These are phyloP conservation scores for Mucor irregularis DNA, from an alignment of 371 early-diverging fungal genomes.

Conservation along the genomic window DNA sequence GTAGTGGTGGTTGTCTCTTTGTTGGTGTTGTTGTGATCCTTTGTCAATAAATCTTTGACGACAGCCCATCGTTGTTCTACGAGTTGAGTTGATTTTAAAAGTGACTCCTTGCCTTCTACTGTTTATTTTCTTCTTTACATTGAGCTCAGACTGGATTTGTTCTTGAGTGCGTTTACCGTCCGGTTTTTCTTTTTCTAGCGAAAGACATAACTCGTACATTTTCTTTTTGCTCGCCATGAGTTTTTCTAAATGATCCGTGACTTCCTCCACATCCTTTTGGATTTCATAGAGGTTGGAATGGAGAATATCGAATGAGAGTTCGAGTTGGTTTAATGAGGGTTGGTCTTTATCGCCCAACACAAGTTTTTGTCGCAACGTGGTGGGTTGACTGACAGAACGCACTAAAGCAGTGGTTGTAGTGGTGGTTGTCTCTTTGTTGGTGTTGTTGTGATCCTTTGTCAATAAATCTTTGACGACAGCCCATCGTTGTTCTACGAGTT, in stretches of 20 bases:
- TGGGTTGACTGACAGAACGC: not conserved
- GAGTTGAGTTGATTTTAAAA: no score
- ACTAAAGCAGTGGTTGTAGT: not conserved
- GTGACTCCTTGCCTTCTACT: no score
- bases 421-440: not conserved
- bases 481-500: constrained; percentile 27
- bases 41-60: constrained; percentile 16
- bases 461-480: constrained; percentile 11
- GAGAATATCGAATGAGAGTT: constrained; percentile 57
- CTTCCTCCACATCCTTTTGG: constrained; percentile 52
- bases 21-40: not conserved
- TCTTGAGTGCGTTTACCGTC: constrained; percentile 8
- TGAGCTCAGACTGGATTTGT: no score
- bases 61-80: constrained; percentile 24
- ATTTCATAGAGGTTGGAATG: constrained; percentile 60
- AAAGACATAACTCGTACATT: constrained; percentile 32
- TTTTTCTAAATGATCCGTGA: constrained; percentile 39
- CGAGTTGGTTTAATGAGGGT: constrained; percentile 52
- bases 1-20: not conserved
- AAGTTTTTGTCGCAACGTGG: not conserved
- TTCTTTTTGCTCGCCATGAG: constrained; percentile 36
- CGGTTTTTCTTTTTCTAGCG: constrained; percentile 36
- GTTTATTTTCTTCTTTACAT: no score
- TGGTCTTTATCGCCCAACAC: not conserved
- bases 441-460: not conserved